These are phyloP conservation scores for Nidula microcarpa DNA, from an alignment of 768 basidiomycete genomes.

Conservation along the genomic window DNA sequence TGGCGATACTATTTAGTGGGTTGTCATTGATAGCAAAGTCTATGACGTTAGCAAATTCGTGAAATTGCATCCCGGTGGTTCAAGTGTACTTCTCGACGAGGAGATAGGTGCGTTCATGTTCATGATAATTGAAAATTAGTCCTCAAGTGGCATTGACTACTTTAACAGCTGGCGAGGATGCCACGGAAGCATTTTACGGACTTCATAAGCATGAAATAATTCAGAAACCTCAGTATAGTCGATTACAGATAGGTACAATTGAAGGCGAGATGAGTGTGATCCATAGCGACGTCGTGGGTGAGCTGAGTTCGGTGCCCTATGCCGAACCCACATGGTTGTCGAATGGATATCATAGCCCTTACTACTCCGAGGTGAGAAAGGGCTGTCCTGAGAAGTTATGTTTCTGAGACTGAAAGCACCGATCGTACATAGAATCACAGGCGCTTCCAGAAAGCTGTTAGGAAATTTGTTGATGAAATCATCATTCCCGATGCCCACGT, in stretches of 20 bases:
- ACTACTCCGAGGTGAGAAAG: slow-evolving; percentile 66
- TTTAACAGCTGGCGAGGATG: slow-evolving; percentile 73
- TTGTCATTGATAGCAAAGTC: slow-evolving; percentile 82
- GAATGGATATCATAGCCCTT: slow-evolving; percentile 69
- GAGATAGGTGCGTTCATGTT: slow-evolving; percentile 64
- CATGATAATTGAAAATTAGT: slow-evolving; percentile 9
- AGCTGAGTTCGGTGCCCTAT: slow-evolving; percentile 79
- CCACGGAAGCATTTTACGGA: slow-evolving; percentile 87
- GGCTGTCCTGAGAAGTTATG: slow-evolving; percentile 16
- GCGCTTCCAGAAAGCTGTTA: slow-evolving; percentile 56
- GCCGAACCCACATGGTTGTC: slow-evolving; percentile 83
- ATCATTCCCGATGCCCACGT: slow-evolving; percentile 54
- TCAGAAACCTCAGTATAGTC: slow-evolving; percentile 68
- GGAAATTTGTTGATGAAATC: slow-evolving; percentile 72
- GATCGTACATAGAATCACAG: slow-evolving; percentile 48
- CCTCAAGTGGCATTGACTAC: slow-evolving; percentile 22
- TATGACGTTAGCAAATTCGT: slow-evolving; percentile 83
- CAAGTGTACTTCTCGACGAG: slow-evolving; percentile 67
- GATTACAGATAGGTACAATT: slow-evolving; percentile 74
- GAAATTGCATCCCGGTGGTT: slow-evolving; percentile 83
- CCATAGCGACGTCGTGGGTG: slow-evolving; percentile 52
- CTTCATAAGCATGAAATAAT: slow-evolving; percentile 91
- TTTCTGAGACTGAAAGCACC: slow-evolving; percentile 4
- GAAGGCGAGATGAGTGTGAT: slow-evolving; percentile 66
- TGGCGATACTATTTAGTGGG: slow-evolving; percentile 51